These are phyloP conservation scores for Hibiscus syriacus DNA, from an alignment of 345 rosid genomes.

Conservation along the genomic window DNA sequence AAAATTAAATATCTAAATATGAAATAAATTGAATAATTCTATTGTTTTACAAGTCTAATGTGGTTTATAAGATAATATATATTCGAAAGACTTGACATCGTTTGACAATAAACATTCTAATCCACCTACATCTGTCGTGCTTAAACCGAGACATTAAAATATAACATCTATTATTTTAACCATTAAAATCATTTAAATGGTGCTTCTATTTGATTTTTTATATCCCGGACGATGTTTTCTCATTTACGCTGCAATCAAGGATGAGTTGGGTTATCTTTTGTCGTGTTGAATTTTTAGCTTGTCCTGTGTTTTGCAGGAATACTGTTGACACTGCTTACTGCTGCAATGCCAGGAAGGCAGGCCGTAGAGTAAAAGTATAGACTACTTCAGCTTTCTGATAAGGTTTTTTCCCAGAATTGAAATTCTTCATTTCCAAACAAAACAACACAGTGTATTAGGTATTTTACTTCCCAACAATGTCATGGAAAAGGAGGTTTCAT, in stretches of 20 bases:
- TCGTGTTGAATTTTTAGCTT: not conserved
- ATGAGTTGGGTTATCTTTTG: not conserved
- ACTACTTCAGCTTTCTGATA: constrained; percentile 1
- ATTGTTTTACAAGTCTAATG: too few relatives aligned
- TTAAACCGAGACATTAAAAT: too few relatives aligned
- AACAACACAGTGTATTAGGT: not conserved
- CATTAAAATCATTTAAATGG: too few relatives aligned
- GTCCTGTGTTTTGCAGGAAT: constrained; percentile 3
- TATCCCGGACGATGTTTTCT: too few relatives aligned
- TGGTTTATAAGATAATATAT: too few relatives aligned
- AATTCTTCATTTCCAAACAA: not conserved
- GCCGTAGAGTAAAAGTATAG: not conserved
- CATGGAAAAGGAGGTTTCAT: not conserved
- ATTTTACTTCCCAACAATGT: not conserved
- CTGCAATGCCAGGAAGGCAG: not conserved
- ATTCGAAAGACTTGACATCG: too few relatives aligned
- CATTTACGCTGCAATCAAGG: not conserved
- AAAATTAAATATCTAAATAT: too few relatives aligned
- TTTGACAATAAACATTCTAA: too few relatives aligned
- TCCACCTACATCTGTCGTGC: too few relatives aligned
- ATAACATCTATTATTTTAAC: too few relatives aligned
- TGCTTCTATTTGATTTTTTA: too few relatives aligned
- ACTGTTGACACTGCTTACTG: constrained; percentile 5
- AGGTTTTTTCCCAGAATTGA: not conserved
- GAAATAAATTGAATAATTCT: too few relatives aligned